A percentile compares a stretch with the other conserved stretches of the same genome.
Conservation (phyloP, 2,329 filamentous ascomycete genomes). For the Myrmaecium sp. region DNA sequence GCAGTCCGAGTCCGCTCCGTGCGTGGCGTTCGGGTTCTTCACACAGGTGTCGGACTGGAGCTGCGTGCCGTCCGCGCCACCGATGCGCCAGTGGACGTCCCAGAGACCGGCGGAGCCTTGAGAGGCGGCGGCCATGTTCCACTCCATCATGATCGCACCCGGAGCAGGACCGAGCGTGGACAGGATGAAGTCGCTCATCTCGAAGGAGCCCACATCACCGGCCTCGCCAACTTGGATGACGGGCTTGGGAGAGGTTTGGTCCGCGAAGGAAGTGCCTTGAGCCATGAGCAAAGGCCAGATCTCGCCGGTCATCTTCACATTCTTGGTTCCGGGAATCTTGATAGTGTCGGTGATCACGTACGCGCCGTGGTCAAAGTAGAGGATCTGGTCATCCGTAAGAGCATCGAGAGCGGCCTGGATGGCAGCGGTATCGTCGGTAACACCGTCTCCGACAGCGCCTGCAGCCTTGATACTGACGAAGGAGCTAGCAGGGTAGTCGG, state of each 20-base stretch:
- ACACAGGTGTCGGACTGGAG: slow-evolving; percentile 65
- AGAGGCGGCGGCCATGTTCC: slow-evolving; percentile 57
- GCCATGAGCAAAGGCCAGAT: slow-evolving; percentile 86
- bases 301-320: slow-evolving; percentile 78
- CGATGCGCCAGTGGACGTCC: slow-evolving; percentile 92
- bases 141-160: slow-evolving; percentile 80
- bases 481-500: slow-evolving; percentile 42
- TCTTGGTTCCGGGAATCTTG: slow-evolving; percentile 40
- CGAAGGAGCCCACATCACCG: slow-evolving; percentile 63
- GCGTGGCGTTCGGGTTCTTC: slow-evolving; percentile 52
- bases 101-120: slow-evolving; percentile 67
- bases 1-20: slow-evolving; percentile 47
- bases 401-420: slow-evolving; percentile 65
- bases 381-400: slow-evolving; percentile 41
- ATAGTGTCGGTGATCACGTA: slow-evolving; percentile 45
- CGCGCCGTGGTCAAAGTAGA: slow-evolving; percentile 48
- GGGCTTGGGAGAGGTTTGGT: slow-evolving; percentile 60
- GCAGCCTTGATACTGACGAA: slow-evolving; percentile 72
- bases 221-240: slow-evolving; percentile 69
- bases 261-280: slow-evolving; percentile 53
- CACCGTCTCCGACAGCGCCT: slow-evolving; percentile 77
- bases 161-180: slow-evolving; percentile 68
- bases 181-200: slow-evolving; percentile 78
- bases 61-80: slow-evolving; percentile 67
- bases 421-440: slow-evolving; percentile 69